Conservation (phyloP, 176 grass and related monocot genomes). For the Canna indica region DNA sequence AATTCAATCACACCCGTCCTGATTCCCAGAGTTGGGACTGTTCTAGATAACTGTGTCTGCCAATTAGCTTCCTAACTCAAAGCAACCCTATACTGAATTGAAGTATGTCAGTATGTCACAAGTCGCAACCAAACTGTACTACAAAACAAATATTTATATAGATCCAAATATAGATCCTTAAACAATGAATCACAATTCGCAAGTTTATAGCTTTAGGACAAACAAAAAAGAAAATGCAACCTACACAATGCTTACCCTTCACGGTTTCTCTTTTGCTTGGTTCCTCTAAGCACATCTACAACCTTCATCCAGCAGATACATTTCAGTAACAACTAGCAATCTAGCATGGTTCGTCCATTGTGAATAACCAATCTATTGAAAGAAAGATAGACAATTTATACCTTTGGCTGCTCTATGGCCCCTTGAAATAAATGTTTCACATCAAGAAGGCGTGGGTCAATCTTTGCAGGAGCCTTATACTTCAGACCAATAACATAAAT, state of each 20-base stretch:
- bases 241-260: constrained; percentile 46
- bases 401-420: constrained; percentile 47
- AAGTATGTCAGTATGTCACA: too few relatives aligned
- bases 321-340: not conserved
- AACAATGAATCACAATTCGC: not conserved
- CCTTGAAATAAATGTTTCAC: constrained; percentile 84
- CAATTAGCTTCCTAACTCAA: not conserved
- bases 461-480: constrained; percentile 90
- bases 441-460: constrained; percentile 83
- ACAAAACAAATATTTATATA: not conserved
- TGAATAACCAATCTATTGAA: not conserved
- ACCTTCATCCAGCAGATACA: constrained; percentile 22
- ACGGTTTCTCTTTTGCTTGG: constrained; percentile 69
- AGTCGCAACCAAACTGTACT: not conserved
- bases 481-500: constrained; percentile 79
- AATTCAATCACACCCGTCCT: too few relatives aligned
- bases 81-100: not conserved
- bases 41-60: not conserved
- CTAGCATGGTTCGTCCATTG: not conserved
- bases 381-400: constrained; percentile 15
- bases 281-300: constrained; percentile 44
- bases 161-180: not conserved
- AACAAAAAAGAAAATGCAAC: not conserved
- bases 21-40: not conserved
- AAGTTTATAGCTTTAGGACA: not conserved